Base-by-base conservation (phyloP, 73 alveolate species). In the Tetrahymena elliotti region DNA sequence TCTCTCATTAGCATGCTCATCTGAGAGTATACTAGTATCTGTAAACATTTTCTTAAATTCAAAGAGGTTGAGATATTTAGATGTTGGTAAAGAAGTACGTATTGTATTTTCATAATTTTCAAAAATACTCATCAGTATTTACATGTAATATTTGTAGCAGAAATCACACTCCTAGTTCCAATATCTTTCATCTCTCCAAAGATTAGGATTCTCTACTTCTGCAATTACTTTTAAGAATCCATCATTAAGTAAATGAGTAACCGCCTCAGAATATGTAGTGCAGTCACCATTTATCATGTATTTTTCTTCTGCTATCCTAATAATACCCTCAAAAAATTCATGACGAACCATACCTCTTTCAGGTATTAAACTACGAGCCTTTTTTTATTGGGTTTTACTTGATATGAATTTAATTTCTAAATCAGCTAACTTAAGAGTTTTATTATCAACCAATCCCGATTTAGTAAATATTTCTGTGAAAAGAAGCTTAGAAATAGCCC, bases 321-420 rank as follows among this genome's bases (percentile, higher is more conserved):
- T 97, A 11, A 97, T 33, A 22, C 96, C 94, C 41, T 97, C 99
- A 84, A 97, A 83, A 38, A 97, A 97, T 93, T 97, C 96, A 93
- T 97, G 97, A 93, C 99, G 96, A 41, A 96, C 97, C 53, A 97
- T 93, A 27, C 96, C 52, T 93, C 98, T 97, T n/a, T 97, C 98
- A 40, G 97, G 96, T 27, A 97, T 97, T 53, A 53, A 54, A 10
- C 83, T 35, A 31, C 88, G 93, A 31, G 95, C 31, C 6, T 54
- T 35, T 33, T 95, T 93, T 35, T 68, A 24, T 4, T 27, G 20
- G n/a, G 88, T 68, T 31, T 68, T 68, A 16, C 88, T 68, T 68
- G 97, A 95, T 83, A 93, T 96, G 47, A 96, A 96, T 68, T 97
- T 96, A 33, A 96, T 47, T 93, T 97, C 99, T 13, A 96, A 88